phyloP scores from a whole-genome alignment of 192 early-diverging fungal species.

The Borealophlyctis nickersoniae region DNA sequence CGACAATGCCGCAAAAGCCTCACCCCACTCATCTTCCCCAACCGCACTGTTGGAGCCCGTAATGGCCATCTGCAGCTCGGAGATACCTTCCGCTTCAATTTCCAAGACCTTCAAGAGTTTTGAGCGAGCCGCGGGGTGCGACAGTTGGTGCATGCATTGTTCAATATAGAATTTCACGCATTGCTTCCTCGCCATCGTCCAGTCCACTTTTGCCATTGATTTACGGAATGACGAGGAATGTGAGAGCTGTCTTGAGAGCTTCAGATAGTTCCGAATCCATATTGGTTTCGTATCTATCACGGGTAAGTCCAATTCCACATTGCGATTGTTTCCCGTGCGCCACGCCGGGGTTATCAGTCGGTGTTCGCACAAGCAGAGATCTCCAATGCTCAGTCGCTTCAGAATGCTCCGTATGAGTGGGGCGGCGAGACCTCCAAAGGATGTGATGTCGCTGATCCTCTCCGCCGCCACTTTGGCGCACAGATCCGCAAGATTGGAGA shows the following conservation, averaged over 20 bases:
- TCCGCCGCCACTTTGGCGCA: constrained; percentile 13
- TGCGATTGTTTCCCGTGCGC: background rate
- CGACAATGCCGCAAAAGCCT: too few species aligned
- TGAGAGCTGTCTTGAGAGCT: background rate
- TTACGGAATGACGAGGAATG: background rate
- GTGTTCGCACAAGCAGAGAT: constrained; percentile 17
- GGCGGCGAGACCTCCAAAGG: constrained; percentile 12
- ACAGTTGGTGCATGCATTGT: constrained; percentile 19
- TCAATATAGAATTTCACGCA: constrained; percentile 23
- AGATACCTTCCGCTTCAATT: too few species aligned
- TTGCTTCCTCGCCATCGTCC: constrained; percentile 1
- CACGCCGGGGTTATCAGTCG: background rate
- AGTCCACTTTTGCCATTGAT: background rate
- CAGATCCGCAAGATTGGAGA: constrained; percentile 17
- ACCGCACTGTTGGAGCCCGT: too few species aligned
- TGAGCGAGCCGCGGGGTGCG: too few species aligned
- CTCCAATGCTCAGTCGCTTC: constrained; percentile 16
- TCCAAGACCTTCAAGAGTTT: too few species aligned
- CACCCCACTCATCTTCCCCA: too few species aligned
- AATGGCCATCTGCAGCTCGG: too few species aligned
- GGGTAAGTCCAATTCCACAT: background rate
- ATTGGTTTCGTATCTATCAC: constrained; percentile 9
- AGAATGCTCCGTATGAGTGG: constrained; percentile 13
- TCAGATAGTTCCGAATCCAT: constrained; percentile 19
- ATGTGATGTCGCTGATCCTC: constrained; percentile 7